A percentile compares a stretch with the other conserved stretches of the same genome.
Conservation (phyloP, 441 rosid genomes). For the Melastoma candidum region DNA sequence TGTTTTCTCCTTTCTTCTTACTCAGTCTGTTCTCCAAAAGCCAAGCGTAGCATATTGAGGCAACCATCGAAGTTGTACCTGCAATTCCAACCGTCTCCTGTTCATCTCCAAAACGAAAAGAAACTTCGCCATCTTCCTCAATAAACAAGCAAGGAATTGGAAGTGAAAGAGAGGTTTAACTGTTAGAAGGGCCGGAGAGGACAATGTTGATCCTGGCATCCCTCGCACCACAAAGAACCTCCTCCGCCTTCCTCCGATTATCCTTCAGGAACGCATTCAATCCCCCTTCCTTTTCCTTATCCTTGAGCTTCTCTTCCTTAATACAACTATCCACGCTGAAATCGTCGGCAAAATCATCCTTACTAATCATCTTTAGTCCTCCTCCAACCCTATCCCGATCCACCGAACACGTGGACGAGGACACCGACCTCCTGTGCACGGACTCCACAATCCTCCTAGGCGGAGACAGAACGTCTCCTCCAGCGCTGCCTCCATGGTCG, state of each 20-base stretch:
- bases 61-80: slow-evolving; percentile 58
- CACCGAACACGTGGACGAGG: slow-evolving; percentile 40
- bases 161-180: slow-evolving; percentile 14
- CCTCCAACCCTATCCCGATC: slow-evolving; percentile 22
- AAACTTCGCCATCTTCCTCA: no score
- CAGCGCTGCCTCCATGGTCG: slow-evolving; percentile 16
- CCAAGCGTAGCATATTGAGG: slow-evolving; percentile 59
- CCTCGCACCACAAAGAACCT: slow-evolving; percentile 26
- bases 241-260: slow-evolving; percentile 24
- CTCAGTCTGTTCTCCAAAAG: slow-evolving; percentile 27
- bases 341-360: slow-evolving; percentile 13
- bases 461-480: slow-evolving; percentile 31
- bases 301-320: slow-evolving; percentile 24
- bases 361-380: slow-evolving; percentile 8
- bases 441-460: slow-evolving; percentile 44
- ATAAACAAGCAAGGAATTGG: no score
- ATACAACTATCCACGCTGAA: slow-evolving; percentile 35
- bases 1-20: slow-evolving; percentile 26
- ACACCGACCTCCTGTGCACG: slow-evolving; percentile 28
- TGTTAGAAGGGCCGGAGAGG: slow-evolving; percentile 50
- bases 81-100: slow-evolving; percentile 2
- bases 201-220: slow-evolving; percentile 36
- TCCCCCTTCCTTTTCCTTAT: no score
- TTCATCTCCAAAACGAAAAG: not conserved
- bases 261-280: no score